A percentile compares a stretch with the other conserved stretches of the same genome.
These are phyloP conservation scores for Sporothrix schenckii DNA, from an alignment of 2,329 filamentous ascomycete genomes.

Conservation along the genomic window DNA sequence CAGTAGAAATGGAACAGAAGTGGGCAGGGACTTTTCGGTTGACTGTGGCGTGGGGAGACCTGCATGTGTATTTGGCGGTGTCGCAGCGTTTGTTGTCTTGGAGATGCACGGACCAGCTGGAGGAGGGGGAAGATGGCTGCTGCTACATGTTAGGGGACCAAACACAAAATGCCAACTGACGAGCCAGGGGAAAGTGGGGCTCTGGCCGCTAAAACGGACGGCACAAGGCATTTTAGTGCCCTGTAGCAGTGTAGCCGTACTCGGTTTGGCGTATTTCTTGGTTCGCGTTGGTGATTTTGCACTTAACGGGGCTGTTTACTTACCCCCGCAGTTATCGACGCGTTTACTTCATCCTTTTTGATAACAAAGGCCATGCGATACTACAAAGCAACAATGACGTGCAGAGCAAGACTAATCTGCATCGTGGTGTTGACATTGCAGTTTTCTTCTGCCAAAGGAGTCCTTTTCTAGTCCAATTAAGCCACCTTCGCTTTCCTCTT, in stretches of 20 bases:
- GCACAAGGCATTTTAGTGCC: neutral
- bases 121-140: neutral
- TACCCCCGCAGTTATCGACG: neutral
- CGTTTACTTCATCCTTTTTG: neutral
- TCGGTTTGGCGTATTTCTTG: no score
- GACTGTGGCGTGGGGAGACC: slow-evolving; percentile 29
- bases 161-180: neutral
- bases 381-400: neutral
- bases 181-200: slow-evolving; percentile 16
- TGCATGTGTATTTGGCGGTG: slow-evolving; percentile 20
- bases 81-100: slow-evolving; percentile 35
- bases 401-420: neutral
- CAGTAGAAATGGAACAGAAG: slow-evolving; percentile 2
- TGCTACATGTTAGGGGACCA: neutral
- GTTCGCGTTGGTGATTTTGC: slow-evolving; percentile 3
- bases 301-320: slow-evolving; percentile 2
- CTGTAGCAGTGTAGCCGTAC: no score
- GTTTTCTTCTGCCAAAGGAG: neutral
- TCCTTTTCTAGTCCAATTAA: neutral
- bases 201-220: neutral
- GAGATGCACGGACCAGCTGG: slow-evolving; percentile 38
- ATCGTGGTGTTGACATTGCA: neutral
- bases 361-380: slow-evolving; percentile 7
- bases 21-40: slow-evolving; percentile 33
- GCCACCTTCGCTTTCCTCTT: neutral